A percentile compares a stretch with the other conserved stretches of the same genome.
Conservation (phyloP, 306 rosid genomes). For the Mucuna pruriens region DNA sequence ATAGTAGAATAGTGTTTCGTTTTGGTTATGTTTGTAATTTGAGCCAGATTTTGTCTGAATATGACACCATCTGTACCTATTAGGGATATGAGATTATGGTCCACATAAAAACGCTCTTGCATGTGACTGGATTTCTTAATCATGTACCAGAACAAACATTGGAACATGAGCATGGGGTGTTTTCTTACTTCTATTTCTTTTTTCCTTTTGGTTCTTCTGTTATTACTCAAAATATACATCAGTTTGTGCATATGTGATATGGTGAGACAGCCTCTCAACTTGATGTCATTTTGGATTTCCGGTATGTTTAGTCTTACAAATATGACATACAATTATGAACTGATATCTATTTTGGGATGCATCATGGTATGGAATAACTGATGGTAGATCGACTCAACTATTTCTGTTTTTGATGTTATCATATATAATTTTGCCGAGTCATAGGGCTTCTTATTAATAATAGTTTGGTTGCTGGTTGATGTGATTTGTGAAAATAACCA, state of each 20-base stretch:
- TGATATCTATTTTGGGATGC: background rate
- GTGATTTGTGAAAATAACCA: conserved; percentile 1
- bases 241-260: background rate
- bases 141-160: background rate
- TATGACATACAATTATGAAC: background rate
- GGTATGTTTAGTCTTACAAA: background rate
- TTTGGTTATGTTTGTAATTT: conserved; percentile 8
- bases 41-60: conserved; percentile 7
- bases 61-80: conserved; percentile 8
- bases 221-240: background rate
- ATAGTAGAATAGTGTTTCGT: background rate
- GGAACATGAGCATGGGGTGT: background rate
- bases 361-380: background rate
- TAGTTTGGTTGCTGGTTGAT: background rate
- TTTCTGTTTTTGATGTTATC: background rate
- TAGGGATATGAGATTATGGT: background rate
- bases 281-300: background rate
- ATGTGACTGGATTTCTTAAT: background rate
- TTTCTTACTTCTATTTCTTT: background rate
- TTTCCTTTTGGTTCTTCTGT: background rate
- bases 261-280: background rate
- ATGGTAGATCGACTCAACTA: background rate
- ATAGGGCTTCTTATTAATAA: background rate
- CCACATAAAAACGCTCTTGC: background rate
- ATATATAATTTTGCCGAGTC: background rate